These are phyloP conservation scores for Theobroma cacao DNA, from an alignment of 345 rosid genomes.

Conservation along the genomic window DNA sequence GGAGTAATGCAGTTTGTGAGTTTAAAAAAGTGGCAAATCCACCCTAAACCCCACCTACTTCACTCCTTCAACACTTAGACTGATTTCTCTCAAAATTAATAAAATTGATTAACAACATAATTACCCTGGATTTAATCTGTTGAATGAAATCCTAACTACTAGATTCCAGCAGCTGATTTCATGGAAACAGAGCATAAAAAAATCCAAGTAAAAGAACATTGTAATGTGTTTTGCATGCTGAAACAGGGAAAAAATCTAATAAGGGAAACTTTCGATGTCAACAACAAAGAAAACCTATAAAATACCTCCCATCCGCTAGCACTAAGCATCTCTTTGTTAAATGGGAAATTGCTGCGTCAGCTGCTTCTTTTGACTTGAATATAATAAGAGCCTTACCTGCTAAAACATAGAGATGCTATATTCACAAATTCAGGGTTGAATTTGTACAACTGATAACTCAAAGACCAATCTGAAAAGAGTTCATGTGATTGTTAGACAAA, in stretches of 20 bases:
- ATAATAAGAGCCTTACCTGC: conserved; percentile 58
- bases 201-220: neutral
- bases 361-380: conserved; percentile 47
- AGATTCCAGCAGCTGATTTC: neutral
- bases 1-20: too few relatives aligned
- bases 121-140: neutral
- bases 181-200: neutral
- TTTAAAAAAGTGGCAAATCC: neutral
- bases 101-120: neutral
- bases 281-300: neutral
- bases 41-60: neutral
- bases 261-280: neutral
- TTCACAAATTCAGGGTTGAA: neutral
- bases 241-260: conserved; percentile 1
- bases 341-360: conserved; percentile 32
- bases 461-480: neutral
- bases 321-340: conserved; percentile 38
- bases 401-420: conserved; percentile 8
- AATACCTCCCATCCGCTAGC: conserved; percentile 38
- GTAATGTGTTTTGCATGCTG: neutral
- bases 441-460: neutral
- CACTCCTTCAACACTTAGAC: neutral
- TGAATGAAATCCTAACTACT: neutral
- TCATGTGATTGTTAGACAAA: neutral
- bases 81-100: neutral